These are phyloP conservation scores for Cercospora sp. DNA, from an alignment of 2,329 filamentous ascomycete genomes.

Conservation along the genomic window DNA sequence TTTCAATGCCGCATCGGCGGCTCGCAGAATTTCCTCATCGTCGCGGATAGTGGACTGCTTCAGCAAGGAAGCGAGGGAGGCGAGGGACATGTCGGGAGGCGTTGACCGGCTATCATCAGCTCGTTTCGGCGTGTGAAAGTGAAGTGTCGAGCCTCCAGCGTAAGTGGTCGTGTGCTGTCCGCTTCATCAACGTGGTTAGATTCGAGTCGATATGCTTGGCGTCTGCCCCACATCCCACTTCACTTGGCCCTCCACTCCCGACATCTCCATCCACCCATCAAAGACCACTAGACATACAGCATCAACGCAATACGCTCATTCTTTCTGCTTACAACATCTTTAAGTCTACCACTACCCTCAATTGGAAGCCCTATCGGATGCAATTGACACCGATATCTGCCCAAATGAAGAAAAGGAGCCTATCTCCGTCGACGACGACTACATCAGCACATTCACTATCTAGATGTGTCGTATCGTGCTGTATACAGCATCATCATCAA, in stretches of 20 bases:
- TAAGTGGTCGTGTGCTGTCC: neutral
- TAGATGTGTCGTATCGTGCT: neutral
- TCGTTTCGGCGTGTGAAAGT: neutral
- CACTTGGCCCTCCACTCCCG: neutral
- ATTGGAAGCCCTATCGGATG: neutral
- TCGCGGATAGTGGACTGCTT: slow-evolving; percentile 63
- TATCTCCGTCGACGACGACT: neutral
- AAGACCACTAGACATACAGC: neutral
- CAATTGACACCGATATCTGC: neutral
- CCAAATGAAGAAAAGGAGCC: neutral
- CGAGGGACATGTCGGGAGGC: slow-evolving; percentile 17
- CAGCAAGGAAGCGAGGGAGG: slow-evolving; percentile 54
- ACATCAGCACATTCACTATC: neutral
- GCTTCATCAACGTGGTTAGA: neutral
- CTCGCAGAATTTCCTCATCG: slow-evolving; percentile 71
- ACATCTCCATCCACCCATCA: neutral
- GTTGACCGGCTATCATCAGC: neutral
- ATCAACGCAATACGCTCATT: neutral
- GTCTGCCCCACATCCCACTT: neutral
- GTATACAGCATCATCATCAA: neutral
- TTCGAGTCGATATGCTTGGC: slow-evolving; percentile 1
- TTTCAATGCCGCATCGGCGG: slow-evolving; percentile 58
- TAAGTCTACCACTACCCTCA: neutral
- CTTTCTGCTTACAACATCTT: neutral
- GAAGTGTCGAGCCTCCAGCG: slow-evolving; percentile 5